A percentile compares a stretch with the other conserved stretches of the same genome.
Conservation (phyloP, 331 rosid genomes). For the Quercus phellos region DNA sequence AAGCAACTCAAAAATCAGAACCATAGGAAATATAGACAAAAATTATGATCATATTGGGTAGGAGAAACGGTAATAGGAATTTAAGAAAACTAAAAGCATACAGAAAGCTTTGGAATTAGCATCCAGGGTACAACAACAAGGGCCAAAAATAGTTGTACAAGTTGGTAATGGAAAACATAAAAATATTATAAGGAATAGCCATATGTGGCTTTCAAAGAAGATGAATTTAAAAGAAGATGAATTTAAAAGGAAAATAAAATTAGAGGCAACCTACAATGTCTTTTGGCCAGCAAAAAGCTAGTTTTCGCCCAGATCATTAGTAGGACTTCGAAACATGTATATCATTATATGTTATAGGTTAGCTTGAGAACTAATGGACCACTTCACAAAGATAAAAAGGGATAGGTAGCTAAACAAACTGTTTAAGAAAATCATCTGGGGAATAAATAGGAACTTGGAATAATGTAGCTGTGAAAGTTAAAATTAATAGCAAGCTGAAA, state of each 20-base stretch:
- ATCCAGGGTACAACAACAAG: conserved; percentile 88
- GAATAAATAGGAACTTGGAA: conserved; percentile 83
- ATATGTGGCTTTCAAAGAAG: not conserved
- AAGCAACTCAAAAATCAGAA: conserved; percentile 33
- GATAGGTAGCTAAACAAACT: conserved; percentile 84
- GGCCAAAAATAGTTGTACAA: conserved; percentile 66
- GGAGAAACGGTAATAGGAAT: not conserved
- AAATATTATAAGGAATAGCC: conserved; percentile 12
- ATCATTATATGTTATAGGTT: conserved; percentile 92
- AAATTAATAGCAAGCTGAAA: not conserved
- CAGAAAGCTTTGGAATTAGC: conserved; percentile 93
- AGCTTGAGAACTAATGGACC: conserved; percentile 87
- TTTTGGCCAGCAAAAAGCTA: conserved; percentile 90
- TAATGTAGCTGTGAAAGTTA: conserved; percentile 20
- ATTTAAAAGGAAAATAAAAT: not conserved
- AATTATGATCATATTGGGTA: not conserved
- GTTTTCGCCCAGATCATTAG: not conserved
- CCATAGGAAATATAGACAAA: not conserved
- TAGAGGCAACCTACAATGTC: conserved; percentile 57
- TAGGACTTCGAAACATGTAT: conserved; percentile 92
- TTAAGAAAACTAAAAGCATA: conserved; percentile 25
- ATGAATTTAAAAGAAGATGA: not conserved
- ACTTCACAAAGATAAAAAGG: conserved; percentile 71
- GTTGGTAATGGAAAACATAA: conserved; percentile 36
- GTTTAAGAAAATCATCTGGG: conserved; percentile 87